Conservation (phyloP, 75 land plant genomes). For the Sequoiadendron giganteum region DNA sequence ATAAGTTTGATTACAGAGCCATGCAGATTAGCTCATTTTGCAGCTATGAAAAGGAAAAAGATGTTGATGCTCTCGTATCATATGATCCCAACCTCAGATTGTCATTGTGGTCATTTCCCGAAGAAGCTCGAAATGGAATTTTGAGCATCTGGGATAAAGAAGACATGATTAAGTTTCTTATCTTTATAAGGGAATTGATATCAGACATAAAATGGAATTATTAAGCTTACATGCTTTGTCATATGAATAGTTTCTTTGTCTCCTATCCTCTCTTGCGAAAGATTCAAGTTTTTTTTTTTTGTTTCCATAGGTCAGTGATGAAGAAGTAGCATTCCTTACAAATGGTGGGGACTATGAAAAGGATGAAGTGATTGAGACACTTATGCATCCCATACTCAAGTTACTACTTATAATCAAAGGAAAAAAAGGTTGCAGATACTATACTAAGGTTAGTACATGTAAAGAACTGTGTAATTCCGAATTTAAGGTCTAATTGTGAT, state of each 20-base stretch:
- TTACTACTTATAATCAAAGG: constrained; percentile 80
- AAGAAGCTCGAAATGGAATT: constrained; percentile 47
- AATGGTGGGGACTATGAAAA: constrained; percentile 57
- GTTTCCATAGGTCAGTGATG: constrained; percentile 60
- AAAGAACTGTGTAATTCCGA: too few species aligned
- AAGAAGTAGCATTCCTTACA: constrained; percentile 75
- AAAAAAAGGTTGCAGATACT: constrained; percentile 74
- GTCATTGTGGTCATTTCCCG: constrained; percentile 49
- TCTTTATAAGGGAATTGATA: background rate
- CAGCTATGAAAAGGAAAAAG: constrained; percentile 41
- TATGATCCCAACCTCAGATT: constrained; percentile 61
- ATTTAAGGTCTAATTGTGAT: background rate
- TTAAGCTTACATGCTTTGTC: background rate
- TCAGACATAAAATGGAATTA: background rate
- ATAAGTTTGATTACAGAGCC: constrained; percentile 53
- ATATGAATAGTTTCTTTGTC: background rate
- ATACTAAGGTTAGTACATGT: constrained; percentile 48
- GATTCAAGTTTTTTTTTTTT: background rate
- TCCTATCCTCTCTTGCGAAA: constrained; percentile 4
- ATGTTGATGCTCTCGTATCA: constrained; percentile 39
- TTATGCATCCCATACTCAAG: constrained; percentile 73
- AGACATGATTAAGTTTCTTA: constrained; percentile 44
- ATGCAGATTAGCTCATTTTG: constrained; percentile 41
- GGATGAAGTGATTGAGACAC: constrained; percentile 41
- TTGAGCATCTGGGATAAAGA: constrained; percentile 58